Percentiles rank a stretch among this genome's conserved stretches.
These are phyloP conservation scores for Aureobasidium vineae DNA, from an alignment of 2,329 filamentous ascomycete species.

Conservation along the genomic window DNA sequence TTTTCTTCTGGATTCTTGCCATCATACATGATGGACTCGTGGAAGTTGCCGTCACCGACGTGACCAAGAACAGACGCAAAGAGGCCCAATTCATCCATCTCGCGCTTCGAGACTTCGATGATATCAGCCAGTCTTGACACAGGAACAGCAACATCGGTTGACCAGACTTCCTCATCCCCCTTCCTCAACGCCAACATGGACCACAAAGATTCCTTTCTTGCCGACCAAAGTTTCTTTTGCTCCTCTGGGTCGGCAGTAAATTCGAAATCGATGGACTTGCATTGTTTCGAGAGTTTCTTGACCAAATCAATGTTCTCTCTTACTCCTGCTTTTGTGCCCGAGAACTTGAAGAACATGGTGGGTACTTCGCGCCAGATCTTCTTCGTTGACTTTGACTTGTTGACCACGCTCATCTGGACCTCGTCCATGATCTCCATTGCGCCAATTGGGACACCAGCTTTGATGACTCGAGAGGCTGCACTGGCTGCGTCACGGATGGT, in stretches of 20 bases:
- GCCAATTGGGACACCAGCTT: constrained; percentile 68
- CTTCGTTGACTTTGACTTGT: constrained; percentile 67
- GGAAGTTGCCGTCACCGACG: constrained; percentile 92
- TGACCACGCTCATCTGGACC: constrained; percentile 81
- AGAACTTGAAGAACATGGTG: constrained; percentile 61
- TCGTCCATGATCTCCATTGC: constrained; percentile 88
- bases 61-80: constrained; percentile 89
- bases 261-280: constrained; percentile 56
- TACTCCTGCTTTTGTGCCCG: constrained; percentile 73
- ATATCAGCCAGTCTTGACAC: constrained; percentile 62
- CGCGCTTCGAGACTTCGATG: constrained; percentile 80
- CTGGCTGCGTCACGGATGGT: constrained; percentile 72
- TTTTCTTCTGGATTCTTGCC: constrained; percentile 65
- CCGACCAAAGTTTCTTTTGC: constrained; percentile 58
- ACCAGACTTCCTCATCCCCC: constrained; percentile 59
- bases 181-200: constrained; percentile 58
- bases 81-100: constrained; percentile 79
- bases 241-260: constrained; percentile 56
- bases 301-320: constrained; percentile 72
- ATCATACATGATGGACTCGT: constrained; percentile 88
- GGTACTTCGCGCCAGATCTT: constrained; percentile 73
- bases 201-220: constrained; percentile 61
- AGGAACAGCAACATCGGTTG: constrained; percentile 61
- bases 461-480: constrained; percentile 73
- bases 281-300: constrained; percentile 62